These are phyloP conservation scores for Lachancea dasiensis DNA, from an alignment of 805 yeast species.

Conservation along the genomic window DNA sequence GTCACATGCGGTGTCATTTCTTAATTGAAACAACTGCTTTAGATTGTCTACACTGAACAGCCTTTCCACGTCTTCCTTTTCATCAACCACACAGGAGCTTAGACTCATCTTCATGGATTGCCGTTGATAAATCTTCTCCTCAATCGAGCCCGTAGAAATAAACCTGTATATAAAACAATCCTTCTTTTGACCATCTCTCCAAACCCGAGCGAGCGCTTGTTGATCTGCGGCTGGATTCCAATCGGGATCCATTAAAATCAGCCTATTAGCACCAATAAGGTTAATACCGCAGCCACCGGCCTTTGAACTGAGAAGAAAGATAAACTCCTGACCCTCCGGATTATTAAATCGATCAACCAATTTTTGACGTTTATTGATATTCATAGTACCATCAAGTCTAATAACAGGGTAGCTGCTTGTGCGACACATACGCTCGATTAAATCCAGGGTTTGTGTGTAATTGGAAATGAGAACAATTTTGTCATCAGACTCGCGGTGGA, in stretches of 20 bases:
- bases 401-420: conserved; percentile 64
- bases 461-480: conserved; percentile 92
- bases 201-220: conserved; percentile 94
- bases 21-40: conserved; percentile 66
- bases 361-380: conserved; percentile 85
- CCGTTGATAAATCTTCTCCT: conserved; percentile 92
- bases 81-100: conserved; percentile 95
- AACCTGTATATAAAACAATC: conserved; percentile 93
- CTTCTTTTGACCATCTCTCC: conserved; percentile 99
- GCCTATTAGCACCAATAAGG: conserved; percentile 90
- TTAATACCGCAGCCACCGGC: conserved; percentile 99
- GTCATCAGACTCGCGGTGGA: conserved; percentile 78
- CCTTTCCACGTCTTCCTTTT: conserved; percentile 90
- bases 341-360: conserved; percentile 88
- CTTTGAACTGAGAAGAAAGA: conserved; percentile 84
- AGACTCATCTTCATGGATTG: conserved; percentile 91
- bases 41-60: conserved; percentile 79
- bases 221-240: conserved; percentile 99
- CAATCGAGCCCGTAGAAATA: conserved; percentile 91
- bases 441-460: conserved; percentile 88
- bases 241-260: conserved; percentile 83
- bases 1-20: conserved; percentile 66
- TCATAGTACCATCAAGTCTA: conserved; percentile 89
- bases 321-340: conserved; percentile 79
- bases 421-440: conserved; percentile 84